Evolutionary conservation across 2,329 filamentous ascomycete genomes (phyloP), one percentile per base, ranked within the genome.

Genomic region (Ophiognomonia clavigignenti-juglandacearum): DNA sequence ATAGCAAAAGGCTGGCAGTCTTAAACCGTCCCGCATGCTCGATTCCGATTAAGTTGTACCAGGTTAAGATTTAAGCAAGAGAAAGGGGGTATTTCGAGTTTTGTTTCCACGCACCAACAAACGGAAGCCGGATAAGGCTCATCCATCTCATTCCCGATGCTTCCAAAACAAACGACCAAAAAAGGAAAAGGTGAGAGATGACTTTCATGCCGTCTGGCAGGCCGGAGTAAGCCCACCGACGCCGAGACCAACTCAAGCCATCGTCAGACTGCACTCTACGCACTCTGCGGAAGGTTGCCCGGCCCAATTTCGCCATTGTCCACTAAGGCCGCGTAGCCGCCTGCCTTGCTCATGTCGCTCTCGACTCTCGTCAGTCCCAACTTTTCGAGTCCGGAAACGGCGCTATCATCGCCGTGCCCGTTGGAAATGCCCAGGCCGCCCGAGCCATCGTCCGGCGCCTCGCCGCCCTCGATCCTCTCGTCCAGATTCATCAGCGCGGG

Each of bases 401-500:
- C 68, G 54, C 68, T 68, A 53, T 74, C 70, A 1, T 62, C 61
- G 16, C 49, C 45, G 36, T 42, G 39, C 8, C 44, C 48, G 24
- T 40, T 46, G 18, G 36, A 52, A 40, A 67, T 68, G n/a, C 54
- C 53, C 19, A 73, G 69, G 2, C 71, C 70, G n/a, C 71, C 60
- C n/a, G n/a, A n/a, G 10, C 68, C 65, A 29, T 70, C 52, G 39
- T 43, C 46, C n/a, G 38, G 37, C 36, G 56, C 54, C 11, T 59
- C 53, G 16, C 39, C 48, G 26, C 22, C 39, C 27, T 64, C 62
- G 7, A 64, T 55, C 58, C 63, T 66, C 53, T 74, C 76, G 42
- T 83, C 79, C 4, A 83, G 68, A 55, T 80, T 85, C 85, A 93
- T 92, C 47, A 96, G 72, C 2, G 89, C 90, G 23, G 91, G 93